Base-by-base conservation (phyloP, 345 rosid genomes). In the Psidium friedrichsthalianum region DNA sequence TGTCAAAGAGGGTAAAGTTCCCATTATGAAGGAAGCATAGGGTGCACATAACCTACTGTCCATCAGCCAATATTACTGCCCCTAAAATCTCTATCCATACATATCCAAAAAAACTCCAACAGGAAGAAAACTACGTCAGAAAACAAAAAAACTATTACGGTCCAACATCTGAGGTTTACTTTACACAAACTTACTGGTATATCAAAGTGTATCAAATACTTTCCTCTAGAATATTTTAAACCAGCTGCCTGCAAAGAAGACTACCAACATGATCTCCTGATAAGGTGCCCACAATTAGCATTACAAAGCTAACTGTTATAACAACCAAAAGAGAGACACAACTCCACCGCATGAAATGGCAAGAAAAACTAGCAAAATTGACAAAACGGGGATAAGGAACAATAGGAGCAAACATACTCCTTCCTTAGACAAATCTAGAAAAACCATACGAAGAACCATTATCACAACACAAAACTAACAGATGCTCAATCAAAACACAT, bases 171-270 rank as follows among this genome's bases (percentile, higher is more conserved):
- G 51, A 5, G n/a, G 44, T 86, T 69, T 64, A 56, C 61, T 74
- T 36, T 29, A 59, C 52, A 59, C 82, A 83, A 82, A 89, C 93
- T 93, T 90, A 90, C 91, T 82, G 87, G 87, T 51, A 74, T n/a
- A 83, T 83, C 84, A 82, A 91, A 80, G 88, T 29, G 76, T 74
- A 84, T 84, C 84, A 86, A 40, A 85, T 40, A 83, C 57, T 82
- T 51, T 51, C 82, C 69, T 69, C 87, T 89, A 22, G 53, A 81
- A 64, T 84, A 88, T 74, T 83, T 84, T 56, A 90, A 87, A 88
- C 84, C 82, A 74, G 89, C 85, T n/a, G 56, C 91, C 90, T 83
- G 87, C 88, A 87, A 61, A 53, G 82, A 83, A 36, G 86, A 82
- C 83, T 42, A 42, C 82, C 49, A 76, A 55, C 87, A 88, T 74